A percentile compares a stretch with the other conserved stretches of the same genome.
phyloP scores from a whole-genome alignment of 2,329 filamentous ascomycete species.

The Aquanectria penicillioides region DNA sequence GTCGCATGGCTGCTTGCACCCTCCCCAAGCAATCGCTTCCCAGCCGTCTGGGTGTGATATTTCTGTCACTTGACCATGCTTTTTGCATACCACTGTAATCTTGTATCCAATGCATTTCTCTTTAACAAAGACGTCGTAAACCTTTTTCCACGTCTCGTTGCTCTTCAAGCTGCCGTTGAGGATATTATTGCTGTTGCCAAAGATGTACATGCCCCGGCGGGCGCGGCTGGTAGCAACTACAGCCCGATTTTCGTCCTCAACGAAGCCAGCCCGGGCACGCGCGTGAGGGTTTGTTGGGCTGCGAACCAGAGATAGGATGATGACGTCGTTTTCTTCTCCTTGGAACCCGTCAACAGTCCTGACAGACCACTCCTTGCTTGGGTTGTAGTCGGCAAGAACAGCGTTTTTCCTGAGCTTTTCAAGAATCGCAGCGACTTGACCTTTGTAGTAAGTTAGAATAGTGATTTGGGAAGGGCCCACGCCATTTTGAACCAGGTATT shows the following conservation, averaged over 20 bases:
- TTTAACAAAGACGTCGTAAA: conserved; percentile 52
- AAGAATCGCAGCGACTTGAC: conserved; percentile 75
- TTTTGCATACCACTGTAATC: conserved; percentile 72
- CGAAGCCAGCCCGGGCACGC: conserved; percentile 71
- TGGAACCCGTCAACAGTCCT: conserved; percentile 90
- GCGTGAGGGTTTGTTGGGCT: conserved; percentile 63
- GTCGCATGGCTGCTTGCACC: conserved; percentile 28
- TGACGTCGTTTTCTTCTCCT: conserved; percentile 87
- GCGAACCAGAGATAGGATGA: conserved; percentile 83
- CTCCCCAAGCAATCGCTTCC: conserved; percentile 42
- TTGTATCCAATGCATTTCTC: conserved; percentile 43
- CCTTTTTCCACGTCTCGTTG: conserved; percentile 51
- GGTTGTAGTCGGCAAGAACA: conserved; percentile 38
- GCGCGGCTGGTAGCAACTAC: conserved; percentile 75
- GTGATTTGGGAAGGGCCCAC: conserved; percentile 72
- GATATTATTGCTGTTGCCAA: conserved; percentile 74
- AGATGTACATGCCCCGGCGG: conserved; percentile 82
- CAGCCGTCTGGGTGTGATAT: conserved; percentile 66
- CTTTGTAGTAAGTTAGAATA: conserved; percentile 87
- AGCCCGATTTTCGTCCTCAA: conserved; percentile 68
- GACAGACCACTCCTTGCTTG: conserved; percentile 62
- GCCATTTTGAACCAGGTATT: conserved; percentile 77
- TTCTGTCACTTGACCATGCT: conserved; percentile 62
- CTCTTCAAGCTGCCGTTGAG: conserved; percentile 57
- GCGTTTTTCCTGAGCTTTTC: conserved; percentile 52